Conservation (phyloP, 345 rosid genomes). For the Barbarea vulgaris region DNA sequence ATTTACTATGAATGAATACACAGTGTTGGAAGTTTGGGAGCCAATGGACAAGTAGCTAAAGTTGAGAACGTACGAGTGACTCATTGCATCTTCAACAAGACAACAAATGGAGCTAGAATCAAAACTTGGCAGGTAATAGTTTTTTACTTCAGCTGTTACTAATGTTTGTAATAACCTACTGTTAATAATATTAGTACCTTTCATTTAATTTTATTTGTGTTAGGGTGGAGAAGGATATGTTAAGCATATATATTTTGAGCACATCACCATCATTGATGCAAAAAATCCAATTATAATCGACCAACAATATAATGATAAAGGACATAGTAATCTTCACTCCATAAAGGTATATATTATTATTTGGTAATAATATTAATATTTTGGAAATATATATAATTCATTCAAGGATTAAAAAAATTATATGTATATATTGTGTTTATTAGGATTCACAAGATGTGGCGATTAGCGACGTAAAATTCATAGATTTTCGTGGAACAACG, state of each 20-base stretch:
- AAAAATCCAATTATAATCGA: slow-evolving; percentile 27
- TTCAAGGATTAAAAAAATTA: not conserved
- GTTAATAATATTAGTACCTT: not conserved
- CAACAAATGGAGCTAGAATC: slow-evolving; percentile 27
- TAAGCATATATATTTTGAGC: not conserved
- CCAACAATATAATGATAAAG: slow-evolving; percentile 14
- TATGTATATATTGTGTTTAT: not conserved
- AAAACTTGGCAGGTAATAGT: slow-evolving; percentile 21
- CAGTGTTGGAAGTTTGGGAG: slow-evolving; percentile 28
- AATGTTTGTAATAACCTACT: not conserved
- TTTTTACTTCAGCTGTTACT: not conserved
- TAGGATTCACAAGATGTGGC: slow-evolving; percentile 17
- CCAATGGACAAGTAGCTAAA: not conserved
- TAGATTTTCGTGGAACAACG: slow-evolving; percentile 11
- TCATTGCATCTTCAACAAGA: slow-evolving; percentile 27
- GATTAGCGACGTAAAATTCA: slow-evolving; percentile 13
- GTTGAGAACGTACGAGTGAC: slow-evolving; percentile 15
- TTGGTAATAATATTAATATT: not conserved
- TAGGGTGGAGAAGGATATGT: slow-evolving; percentile 30
- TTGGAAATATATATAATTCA: not conserved
- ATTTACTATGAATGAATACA: not conserved
- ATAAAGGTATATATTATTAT: not conserved
- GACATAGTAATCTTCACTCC: not conserved
- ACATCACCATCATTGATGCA: slow-evolving; percentile 23
- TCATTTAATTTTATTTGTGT: not conserved